Conservation (phyloP, 805 yeast genomes). For the Wickerhamiella vanderwaltii region DNA sequence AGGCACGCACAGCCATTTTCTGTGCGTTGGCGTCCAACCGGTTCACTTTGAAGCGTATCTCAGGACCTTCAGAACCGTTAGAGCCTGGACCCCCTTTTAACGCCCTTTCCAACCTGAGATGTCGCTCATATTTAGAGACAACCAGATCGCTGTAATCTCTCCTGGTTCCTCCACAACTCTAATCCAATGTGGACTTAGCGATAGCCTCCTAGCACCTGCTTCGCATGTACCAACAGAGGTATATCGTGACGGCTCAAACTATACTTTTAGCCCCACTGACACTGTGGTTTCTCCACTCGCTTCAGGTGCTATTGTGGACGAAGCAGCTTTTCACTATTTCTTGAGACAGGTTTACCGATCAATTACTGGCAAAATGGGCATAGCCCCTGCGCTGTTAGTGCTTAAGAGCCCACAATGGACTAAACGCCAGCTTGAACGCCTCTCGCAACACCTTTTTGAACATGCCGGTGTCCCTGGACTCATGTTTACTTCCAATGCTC, state of each 20-base stretch:
- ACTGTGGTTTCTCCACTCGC: conserved; percentile 47
- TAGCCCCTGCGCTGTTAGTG: conserved; percentile 50
- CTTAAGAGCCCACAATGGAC: conserved; percentile 62
- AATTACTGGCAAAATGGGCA: conserved; percentile 27
- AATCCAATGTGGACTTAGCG: conserved; percentile 68
- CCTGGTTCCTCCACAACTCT: conserved; percentile 69
- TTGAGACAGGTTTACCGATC: conserved; percentile 40
- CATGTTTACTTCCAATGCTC: conserved; percentile 51
- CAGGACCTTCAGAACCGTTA: too few species aligned
- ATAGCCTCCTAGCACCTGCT: conserved; percentile 62
- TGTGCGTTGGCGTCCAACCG: too few species aligned
- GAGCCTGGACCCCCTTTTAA: too few species aligned
- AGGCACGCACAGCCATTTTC: too few species aligned
- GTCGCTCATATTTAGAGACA: conserved; percentile 30
- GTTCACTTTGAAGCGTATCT: too few species aligned
- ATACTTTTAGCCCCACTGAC: conserved; percentile 31
- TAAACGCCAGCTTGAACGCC: conserved; percentile 48
- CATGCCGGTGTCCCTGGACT: conserved; percentile 59
- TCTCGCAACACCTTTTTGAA: conserved; percentile 70
- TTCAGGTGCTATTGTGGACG: conserved; percentile 50
- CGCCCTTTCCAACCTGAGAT: conserved; percentile 13
- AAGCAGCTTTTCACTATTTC: conserved; percentile 58
- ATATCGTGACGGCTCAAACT: conserved; percentile 28
- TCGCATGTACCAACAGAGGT: conserved; percentile 69
- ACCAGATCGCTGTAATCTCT: conserved; percentile 42